Evolutionary conservation across 306 rosid genomes (phyloP), one percentile per base, ranked within the genome.

Genomic region (Carpinus fangiana): DNA sequence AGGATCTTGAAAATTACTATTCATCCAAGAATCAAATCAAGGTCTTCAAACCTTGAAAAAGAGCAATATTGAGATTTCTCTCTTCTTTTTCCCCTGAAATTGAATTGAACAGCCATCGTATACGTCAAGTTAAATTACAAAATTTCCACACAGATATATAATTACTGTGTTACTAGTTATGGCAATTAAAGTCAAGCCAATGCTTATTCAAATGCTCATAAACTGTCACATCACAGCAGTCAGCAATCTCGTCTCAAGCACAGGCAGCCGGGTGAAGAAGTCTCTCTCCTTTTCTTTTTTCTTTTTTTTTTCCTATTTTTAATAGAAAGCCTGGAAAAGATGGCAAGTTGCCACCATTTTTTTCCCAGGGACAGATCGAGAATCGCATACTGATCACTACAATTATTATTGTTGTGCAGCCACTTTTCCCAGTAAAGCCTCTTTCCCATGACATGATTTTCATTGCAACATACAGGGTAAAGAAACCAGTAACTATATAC

Each of bases 401-500:
- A 66, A 54, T 60, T 70, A 62, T 70, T 34, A 79, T 73, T 21
- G 18, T 54, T 83, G 52, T 52, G 8, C 57, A 64, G 34, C 75
- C 54, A 48, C 43, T 71, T 71, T 62, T 79, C 51, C 13, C 50
- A 72, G 51, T 28, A 38, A 10, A 38, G 18, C 20, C 65, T 45
- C 70, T 41, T 59, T 34, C 59, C 18, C 34, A 68, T 72, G 52
- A 71, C 46, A 56, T 65, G 57, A 55, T 55, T 55, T 55, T 55
- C 23, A 55, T 14, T 7, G 16, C 46, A 10, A 62, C 41, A 59
- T 48, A 60, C 18, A 78, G 34, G 43, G 57, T 4, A 47, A 16
- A 46, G 41, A 46, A 60, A 55, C 23, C 69, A 66, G 41, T 36
- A 8, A 66, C 21, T 54, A 77, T 21, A 50, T 5, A 28, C 61